These are phyloP conservation scores for Agrostemma githago DNA, from an alignment of 148 eudicot species.

Conservation along the genomic window DNA sequence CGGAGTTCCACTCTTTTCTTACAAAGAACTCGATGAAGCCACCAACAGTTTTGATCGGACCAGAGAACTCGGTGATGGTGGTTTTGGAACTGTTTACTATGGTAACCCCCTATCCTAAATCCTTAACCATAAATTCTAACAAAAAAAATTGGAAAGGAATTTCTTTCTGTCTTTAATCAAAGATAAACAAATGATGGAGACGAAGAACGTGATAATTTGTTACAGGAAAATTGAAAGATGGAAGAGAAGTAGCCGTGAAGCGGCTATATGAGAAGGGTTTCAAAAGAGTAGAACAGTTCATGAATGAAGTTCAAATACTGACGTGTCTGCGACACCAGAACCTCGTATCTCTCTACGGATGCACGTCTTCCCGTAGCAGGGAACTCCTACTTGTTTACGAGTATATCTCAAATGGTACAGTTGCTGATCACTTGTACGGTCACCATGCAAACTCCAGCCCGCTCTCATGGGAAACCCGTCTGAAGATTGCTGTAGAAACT, in stretches of 20 bases:
- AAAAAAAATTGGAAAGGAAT: no score
- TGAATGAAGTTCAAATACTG: conserved; percentile 50
- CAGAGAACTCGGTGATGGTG: conserved; percentile 56
- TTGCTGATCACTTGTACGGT: conserved; percentile 58
- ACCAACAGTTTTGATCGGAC: conserved; percentile 40
- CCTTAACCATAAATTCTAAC: background rate
- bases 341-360: conserved; percentile 51
- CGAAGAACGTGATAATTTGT: background rate
- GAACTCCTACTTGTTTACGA: conserved; percentile 60
- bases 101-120: conserved; percentile 25
- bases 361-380: conserved; percentile 47
- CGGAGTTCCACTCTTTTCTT: conserved; percentile 40
- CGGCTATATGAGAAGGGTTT: conserved; percentile 45
- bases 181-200: no score
- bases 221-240: conserved; percentile 46
- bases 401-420: conserved; percentile 50
- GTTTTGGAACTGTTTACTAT: conserved; percentile 52
- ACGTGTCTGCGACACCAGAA: conserved; percentile 44
- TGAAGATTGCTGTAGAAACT: conserved; percentile 52
- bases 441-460: conserved; percentile 12
- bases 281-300: conserved; percentile 41
- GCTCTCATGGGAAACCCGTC: conserved; percentile 43
- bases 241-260: conserved; percentile 57
- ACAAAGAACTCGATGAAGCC: conserved; percentile 47
- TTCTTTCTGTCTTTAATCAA: no score